These are phyloP conservation scores for Cercospora janseana DNA, from an alignment of 2,329 filamentous ascomycete genomes.

Conservation along the genomic window DNA sequence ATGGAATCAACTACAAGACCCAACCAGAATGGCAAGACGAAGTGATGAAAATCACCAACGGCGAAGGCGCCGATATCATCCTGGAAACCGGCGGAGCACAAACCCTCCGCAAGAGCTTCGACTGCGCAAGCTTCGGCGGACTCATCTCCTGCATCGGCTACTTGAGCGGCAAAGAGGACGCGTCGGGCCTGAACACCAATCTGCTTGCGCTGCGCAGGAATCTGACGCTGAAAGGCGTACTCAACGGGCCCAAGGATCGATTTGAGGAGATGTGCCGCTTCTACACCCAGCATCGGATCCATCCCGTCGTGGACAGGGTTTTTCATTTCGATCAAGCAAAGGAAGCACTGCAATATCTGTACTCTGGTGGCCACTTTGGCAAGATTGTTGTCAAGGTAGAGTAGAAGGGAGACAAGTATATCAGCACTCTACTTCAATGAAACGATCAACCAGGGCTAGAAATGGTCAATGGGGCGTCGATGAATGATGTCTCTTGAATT, in stretches of 20 bases:
- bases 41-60: slow-evolving; percentile 50
- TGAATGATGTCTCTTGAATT: no score
- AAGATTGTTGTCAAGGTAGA: slow-evolving; percentile 37
- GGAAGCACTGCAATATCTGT: slow-evolving; percentile 39
- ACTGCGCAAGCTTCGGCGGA: slow-evolving; percentile 44
- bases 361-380: slow-evolving; percentile 42
- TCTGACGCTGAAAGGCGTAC: slow-evolving; percentile 55
- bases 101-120: slow-evolving; percentile 49
- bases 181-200: slow-evolving; percentile 57
- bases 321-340: slow-evolving; percentile 41
- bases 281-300: slow-evolving; percentile 44
- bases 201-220: slow-evolving; percentile 53
- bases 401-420: no score
- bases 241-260: slow-evolving; percentile 58
- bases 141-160: slow-evolving; percentile 46
- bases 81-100: slow-evolving; percentile 53
- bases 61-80: slow-evolving; percentile 49
- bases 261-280: slow-evolving; percentile 47
- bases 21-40: slow-evolving; percentile 59
- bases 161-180: slow-evolving; percentile 55
- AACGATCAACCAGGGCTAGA: no score
- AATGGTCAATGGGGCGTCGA: no score
- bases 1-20: slow-evolving; percentile 61
- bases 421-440: no score
- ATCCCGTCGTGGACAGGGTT: slow-evolving; percentile 43